Evolutionary conservation across 805 yeast genomes (phyloP).

Genomic region (Candida nonsorbophila): DNA sequence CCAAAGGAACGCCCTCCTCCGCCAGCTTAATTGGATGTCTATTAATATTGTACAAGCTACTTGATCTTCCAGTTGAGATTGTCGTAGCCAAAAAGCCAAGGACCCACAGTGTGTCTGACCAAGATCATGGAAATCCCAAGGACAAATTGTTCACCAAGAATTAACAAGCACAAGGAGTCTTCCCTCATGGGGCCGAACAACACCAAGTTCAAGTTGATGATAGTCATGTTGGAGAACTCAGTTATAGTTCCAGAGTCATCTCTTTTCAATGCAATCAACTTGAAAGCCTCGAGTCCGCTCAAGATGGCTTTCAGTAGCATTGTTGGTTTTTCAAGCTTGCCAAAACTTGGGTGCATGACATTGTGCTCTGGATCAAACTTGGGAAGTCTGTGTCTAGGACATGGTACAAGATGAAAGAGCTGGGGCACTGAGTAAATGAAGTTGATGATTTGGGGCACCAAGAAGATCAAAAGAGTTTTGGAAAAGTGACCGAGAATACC

Average conservation of each 20-base stretch:
- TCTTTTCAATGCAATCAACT: constrained; percentile 39
- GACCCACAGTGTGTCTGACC: constrained; percentile 80
- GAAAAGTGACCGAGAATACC: constrained; percentile 96
- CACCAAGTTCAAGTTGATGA: constrained; percentile 77
- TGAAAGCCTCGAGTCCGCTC: constrained; percentile 45
- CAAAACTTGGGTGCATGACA: constrained; percentile 59
- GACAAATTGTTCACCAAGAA: constrained; percentile 57
- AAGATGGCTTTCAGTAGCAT: constrained; percentile 14
- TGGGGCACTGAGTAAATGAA: constrained; percentile 92
- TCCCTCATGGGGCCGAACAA: constrained; percentile 91
- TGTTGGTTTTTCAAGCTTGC: constrained; percentile 22
- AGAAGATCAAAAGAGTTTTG: constrained; percentile 80
- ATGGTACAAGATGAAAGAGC: constrained; percentile 76
- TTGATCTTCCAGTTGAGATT: constrained; percentile 45
- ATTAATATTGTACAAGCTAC: constrained; percentile 1
- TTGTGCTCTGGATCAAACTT: constrained; percentile 63
- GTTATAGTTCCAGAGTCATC: constrained; percentile 18
- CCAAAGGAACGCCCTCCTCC: constrained; percentile 6
- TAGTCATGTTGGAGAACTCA: constrained; percentile 74
- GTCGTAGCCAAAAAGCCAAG: constrained; percentile 84
- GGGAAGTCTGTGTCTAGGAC: constrained; percentile 95
- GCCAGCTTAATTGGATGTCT: constrained; percentile 8
- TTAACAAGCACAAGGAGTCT: constrained; percentile 58
- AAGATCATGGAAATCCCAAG: constrained; percentile 64
- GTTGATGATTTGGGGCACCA: constrained; percentile 87